phyloP scores from a whole-genome alignment of 2,329 filamentous ascomycete genomes.

The Hirsutella rhossiliensis region DNA sequence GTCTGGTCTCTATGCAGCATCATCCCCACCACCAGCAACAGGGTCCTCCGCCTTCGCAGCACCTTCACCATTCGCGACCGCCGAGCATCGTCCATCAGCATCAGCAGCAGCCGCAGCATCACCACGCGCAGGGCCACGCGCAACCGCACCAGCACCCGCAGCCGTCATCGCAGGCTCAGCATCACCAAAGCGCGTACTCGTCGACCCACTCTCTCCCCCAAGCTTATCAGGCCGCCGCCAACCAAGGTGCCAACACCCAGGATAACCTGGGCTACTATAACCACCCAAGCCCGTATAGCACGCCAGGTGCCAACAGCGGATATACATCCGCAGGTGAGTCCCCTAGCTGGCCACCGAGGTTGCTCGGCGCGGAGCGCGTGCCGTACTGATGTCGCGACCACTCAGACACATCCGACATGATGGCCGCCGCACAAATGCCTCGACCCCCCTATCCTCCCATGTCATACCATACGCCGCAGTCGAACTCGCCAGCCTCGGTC shows the following conservation, averaged over 20 bases:
- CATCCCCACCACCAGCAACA: conserved; percentile 63
- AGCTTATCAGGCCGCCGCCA: conserved; percentile 52
- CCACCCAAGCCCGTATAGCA: conserved; percentile 73
- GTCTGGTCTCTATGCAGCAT: conserved; percentile 57
- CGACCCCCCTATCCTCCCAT: conserved; percentile 78
- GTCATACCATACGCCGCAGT: conserved; percentile 85
- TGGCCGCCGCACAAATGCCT: conserved; percentile 57
- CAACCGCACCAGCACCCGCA: conserved; percentile 48
- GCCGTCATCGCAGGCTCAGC: conserved; percentile 32
- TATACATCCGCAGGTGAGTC: conserved; percentile 76
- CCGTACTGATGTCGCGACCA: conserved; percentile 8
- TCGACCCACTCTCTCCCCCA: conserved; percentile 52
- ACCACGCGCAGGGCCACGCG: conserved; percentile 39
- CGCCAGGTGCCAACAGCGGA: conserved; percentile 67
- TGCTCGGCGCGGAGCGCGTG: background rate
- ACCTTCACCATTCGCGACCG: conserved; percentile 60
- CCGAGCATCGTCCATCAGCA: conserved; percentile 65
- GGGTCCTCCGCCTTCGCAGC: conserved; percentile 54
- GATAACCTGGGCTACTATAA: conserved; percentile 62
- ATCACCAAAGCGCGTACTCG: conserved; percentile 56
- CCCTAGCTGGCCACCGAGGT: background rate
- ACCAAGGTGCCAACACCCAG: conserved; percentile 49
- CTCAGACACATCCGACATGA: conserved; percentile 51
- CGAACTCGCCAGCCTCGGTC: conserved; percentile 87
- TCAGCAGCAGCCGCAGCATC: conserved; percentile 5